Evolutionary conservation across 169 alveolate genomes (phyloP), one percentile per base, ranked within the genome.

Genomic region (Eimeria necatrix): DNA sequence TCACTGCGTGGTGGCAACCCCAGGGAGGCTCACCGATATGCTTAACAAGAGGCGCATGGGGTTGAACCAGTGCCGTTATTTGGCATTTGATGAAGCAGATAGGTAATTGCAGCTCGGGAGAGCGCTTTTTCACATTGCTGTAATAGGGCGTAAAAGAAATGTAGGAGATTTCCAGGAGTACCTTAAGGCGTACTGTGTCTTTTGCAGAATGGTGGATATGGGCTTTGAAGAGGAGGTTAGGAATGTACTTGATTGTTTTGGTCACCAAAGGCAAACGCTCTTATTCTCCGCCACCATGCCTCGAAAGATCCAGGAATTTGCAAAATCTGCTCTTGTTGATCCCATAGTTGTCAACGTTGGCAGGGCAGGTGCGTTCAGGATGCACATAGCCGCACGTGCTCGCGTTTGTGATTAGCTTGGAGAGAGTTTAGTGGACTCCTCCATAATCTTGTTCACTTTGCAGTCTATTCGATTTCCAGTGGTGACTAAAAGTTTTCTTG

Each of bases 61-160:
- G 18, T 95, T 99, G 94, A 97, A 97, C 86, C 98, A 98, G 84
- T 98, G 99, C 95, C 96, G 97, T 91, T 98, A 96, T 93, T 97
- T 99, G 91, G 98, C 99, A 32, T 96, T 99, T 73, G 99, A 99
- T 96, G 99, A 99, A 96, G 99, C 99, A 7, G 99, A 99, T 96
- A 96, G 99, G 97, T 93, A 46, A 32, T 32, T 32, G 41, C 41
- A 32, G 41, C 41, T 32, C 41, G 41, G 41, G 41, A 32, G 41
- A 32, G 41, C 41, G 41, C 41, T 32, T 32, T 32, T 32, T 32
- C 41, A 32, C 41, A 32, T 32, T 32, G 41, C 41, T 32, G 41
- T 32, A 32, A 32, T 32, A 32, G 2, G 41, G 41, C 41, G 41
- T 32, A 32, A 32, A 32, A 32, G 41, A 32, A 32, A 32, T 32